Evolutionary conservation across 257 asterid species (phyloP).

Genomic region (Lycium ferocissimum): DNA sequence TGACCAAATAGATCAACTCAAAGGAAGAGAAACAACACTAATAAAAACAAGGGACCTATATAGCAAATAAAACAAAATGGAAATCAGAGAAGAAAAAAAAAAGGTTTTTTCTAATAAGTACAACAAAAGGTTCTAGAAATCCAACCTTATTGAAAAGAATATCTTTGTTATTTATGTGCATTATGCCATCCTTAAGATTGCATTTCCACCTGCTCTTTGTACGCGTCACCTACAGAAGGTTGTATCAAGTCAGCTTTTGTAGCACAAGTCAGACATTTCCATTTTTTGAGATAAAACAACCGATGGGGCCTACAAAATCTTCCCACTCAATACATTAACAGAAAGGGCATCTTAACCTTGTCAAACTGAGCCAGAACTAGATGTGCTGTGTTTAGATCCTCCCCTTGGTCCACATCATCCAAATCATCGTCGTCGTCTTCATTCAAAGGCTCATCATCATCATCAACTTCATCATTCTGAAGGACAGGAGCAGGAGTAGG

Average conservation of each 20-base stretch:
- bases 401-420: slow-evolving; percentile 89
- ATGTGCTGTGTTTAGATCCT: slow-evolving; percentile 80
- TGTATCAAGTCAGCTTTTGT: slow-evolving; percentile 26
- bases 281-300: neutral
- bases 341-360: slow-evolving; percentile 53
- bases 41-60: neutral
- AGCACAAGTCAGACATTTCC: neutral
- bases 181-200: slow-evolving; percentile 90
- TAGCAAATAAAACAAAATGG: neutral
- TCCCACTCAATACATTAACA: neutral
- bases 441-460: slow-evolving; percentile 90
- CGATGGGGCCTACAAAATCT: neutral
- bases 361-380: slow-evolving; percentile 96
- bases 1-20: neutral
- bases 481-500: slow-evolving; percentile 86
- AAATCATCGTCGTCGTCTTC: slow-evolving; percentile 93
- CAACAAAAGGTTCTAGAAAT: neutral
- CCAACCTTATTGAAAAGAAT: slow-evolving; percentile 72
- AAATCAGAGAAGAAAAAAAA: neutral
- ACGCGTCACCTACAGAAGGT: slow-evolving; percentile 71
- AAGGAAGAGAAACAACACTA: neutral
- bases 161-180: slow-evolving; percentile 95
- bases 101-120: neutral
- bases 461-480: slow-evolving; percentile 72
- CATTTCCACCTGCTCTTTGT: slow-evolving; percentile 99